Evolutionary conservation across 345 rosid species (phyloP), one percentile per base, ranked within the genome.

Genomic region (Camelina laxa): DNA sequence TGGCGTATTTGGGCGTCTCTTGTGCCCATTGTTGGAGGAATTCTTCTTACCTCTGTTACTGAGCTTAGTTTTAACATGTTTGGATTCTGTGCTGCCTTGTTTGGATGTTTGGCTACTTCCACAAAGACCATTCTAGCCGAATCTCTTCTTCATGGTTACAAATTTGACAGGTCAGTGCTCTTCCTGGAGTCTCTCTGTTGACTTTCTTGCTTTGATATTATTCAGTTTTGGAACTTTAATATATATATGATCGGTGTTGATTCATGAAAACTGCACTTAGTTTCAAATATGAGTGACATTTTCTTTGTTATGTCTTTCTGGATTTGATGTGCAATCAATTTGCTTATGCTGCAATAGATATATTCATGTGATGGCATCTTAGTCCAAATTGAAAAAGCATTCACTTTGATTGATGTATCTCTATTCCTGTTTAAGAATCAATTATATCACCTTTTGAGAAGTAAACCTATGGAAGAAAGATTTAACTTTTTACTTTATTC

Each of bases 71-170:
- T 95, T 70, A 95, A 95, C 80, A 87, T 89, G 87, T 80, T 95
- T 69, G 99, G 99, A 61, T 95, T 95, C 82, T 90, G 89, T 85
- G 99, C 99, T 72, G 99, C 99, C 36, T 51, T 95, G 73, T 85
- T 95, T 86, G 99, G 99, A 49, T 95, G 99, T 81, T 84, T 95
- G 70, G 99, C 99, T 74, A 95, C 99, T 85, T 95, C 99, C 24
- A 95, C 98, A n/a, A 95, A 95, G 87, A 95, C 99, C 12, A 95
- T 95, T 77, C 91, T 95, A 14, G 99, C 99, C 5, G 99, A 95
- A 64, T 95, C 99, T 77, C 87, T 95, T 63, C 84, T 95, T 60
- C 99, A 95, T 70, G 91, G 99, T 12, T 95, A 95, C 90, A 95
- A 95, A 79, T 95, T 95, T 81, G 99, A 95, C 81, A 95, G 99